Percentiles rank a stretch among this genome's conserved stretches.
phyloP scores from a whole-genome alignment of 2,329 filamentous ascomycete genomes.

The Alternaria ventricosa region DNA sequence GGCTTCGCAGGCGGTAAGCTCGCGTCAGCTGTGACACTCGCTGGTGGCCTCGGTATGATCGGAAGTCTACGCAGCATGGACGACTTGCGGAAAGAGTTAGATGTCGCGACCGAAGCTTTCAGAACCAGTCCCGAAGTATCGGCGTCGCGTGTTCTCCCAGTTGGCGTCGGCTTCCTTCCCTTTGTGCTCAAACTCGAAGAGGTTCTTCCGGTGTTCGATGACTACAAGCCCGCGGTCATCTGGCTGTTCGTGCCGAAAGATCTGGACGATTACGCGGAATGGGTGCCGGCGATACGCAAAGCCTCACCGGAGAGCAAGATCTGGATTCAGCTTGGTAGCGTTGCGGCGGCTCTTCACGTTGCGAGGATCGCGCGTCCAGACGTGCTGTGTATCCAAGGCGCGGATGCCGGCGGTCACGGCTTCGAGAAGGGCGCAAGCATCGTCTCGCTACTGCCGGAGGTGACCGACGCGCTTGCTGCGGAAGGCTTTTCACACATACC shows the following conservation, averaged over 20 bases:
- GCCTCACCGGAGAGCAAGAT: slow-evolving; percentile 52
- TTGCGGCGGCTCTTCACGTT: slow-evolving; percentile 61
- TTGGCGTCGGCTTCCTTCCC: slow-evolving; percentile 69
- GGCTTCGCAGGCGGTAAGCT: slow-evolving; percentile 63
- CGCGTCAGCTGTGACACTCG: slow-evolving; percentile 65
- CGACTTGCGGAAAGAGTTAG: slow-evolving; percentile 40
- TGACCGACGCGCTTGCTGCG: slow-evolving; percentile 55
- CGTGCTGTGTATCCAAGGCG: slow-evolving; percentile 68
- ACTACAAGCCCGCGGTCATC: slow-evolving; percentile 64
- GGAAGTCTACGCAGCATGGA: slow-evolving; percentile 47
- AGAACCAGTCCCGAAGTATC: slow-evolving; percentile 16
- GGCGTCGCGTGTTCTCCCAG: slow-evolving; percentile 47
- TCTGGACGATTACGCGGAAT: slow-evolving; percentile 46
- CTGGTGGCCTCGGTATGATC: slow-evolving; percentile 56
- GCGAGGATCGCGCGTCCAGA: slow-evolving; percentile 59
- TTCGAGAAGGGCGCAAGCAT: slow-evolving; percentile 63
- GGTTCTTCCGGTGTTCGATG: slow-evolving; percentile 59
- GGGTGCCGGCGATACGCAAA: slow-evolving; percentile 42
- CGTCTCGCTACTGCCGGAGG: slow-evolving; percentile 65
- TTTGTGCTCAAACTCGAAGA: slow-evolving; percentile 54
- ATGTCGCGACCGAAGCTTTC: slow-evolving; percentile 23
- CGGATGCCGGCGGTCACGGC: slow-evolving; percentile 70
- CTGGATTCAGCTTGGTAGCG: slow-evolving; percentile 68
- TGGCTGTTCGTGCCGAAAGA: slow-evolving; percentile 71
- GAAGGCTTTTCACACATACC: slow-evolving; percentile 28